Base-by-base conservation (phyloP, 768 basidiomycete genomes). In the Xerocomellus dryophilus region DNA sequence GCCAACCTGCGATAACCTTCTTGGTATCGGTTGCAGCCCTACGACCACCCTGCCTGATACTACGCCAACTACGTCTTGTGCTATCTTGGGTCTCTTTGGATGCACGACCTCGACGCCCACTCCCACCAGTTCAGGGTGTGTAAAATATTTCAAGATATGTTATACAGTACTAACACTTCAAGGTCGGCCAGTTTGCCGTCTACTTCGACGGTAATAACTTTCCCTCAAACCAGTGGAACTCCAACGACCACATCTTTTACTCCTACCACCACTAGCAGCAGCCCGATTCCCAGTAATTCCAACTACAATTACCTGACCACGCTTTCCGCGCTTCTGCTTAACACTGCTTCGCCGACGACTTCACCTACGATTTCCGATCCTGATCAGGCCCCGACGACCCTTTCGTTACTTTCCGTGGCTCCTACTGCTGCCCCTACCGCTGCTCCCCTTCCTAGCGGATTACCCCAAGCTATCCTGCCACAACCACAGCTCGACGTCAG, bases 391-490 rank as follows among this genome's bases (percentile, higher is more conserved):
- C 5, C 51, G 5, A 68, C 77, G 2, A 71, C 73, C 10, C 2
- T 64, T 25, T 59, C 71, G 2, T 32, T 73, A 8, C 9, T 35
- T 7, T 56, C 62, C 10, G 50, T 45, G 1, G 44, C 62, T 14
- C 61, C 73, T 3, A 61, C 66, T 18, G 68, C 62, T 7, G 1
- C 65, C 5, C 69, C 73, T 6, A 50, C 69, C 1, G 47, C 55
- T 3, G 58, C 65, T 11, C 56, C 81, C 0, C 73, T 90, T 12
- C 89, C 90, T 0, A 69, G 76, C 0, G 78, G 77, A 48, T 71
- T 90, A 11, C 86, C 90, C n/a, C 69, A 60, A 14, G 72, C 78
- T 54, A 89, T 92, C 49, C 43, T 82, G 74, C 82, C 87, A 50
- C 39, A 62, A 20, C 49, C 56, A 50, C 9, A 3, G 55, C 56